Percentiles rank a stretch among this genome's conserved stretches.
Conservation (phyloP, 306 rosid species). For the Ormosia semicastrata region DNA sequence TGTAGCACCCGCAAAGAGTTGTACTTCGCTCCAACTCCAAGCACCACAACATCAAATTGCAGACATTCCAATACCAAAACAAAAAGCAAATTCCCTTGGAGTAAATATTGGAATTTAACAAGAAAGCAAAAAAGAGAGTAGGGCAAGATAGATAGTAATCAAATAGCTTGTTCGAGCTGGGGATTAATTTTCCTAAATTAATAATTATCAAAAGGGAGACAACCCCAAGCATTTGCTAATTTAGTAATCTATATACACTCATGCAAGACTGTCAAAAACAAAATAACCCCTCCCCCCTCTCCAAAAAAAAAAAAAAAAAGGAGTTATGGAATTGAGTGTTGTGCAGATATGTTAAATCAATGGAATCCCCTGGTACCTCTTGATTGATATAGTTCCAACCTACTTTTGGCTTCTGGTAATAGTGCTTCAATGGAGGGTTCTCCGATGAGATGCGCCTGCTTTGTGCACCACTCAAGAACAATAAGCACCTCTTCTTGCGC, state of each 20-base stretch:
- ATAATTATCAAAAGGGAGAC: not conserved
- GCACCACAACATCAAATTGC: not conserved
- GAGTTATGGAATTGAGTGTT: not conserved
- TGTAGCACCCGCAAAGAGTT: not conserved
- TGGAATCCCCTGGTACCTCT: slow-evolving; percentile 73
- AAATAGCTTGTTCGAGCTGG: not conserved
- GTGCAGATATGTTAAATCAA: slow-evolving; percentile 26
- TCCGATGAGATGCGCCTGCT: slow-evolving; percentile 47
- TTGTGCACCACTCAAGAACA: slow-evolving; percentile 75
- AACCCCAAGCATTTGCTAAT: not conserved
- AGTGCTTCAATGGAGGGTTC: slow-evolving; percentile 37
- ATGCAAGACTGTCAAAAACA: not conserved
- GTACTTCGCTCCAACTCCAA: not conserved
- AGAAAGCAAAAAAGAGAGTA: not conserved
- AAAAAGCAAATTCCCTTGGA: not conserved
- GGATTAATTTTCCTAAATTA: not conserved
- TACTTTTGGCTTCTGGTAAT: slow-evolving; percentile 74
- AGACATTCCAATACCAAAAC: not conserved
- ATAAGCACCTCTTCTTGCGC: slow-evolving; percentile 77
- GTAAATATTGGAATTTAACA: not conserved
- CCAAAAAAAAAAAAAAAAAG: not conserved
- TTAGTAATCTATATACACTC: not conserved
- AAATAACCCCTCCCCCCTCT: not conserved
- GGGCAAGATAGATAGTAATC: not conserved
- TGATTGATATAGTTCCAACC: slow-evolving; percentile 81